Evolutionary conservation across 2,329 filamentous ascomycete genomes (phyloP), one percentile per base, ranked within the genome.

Genomic region (Chlorencoelia australis): DNA sequence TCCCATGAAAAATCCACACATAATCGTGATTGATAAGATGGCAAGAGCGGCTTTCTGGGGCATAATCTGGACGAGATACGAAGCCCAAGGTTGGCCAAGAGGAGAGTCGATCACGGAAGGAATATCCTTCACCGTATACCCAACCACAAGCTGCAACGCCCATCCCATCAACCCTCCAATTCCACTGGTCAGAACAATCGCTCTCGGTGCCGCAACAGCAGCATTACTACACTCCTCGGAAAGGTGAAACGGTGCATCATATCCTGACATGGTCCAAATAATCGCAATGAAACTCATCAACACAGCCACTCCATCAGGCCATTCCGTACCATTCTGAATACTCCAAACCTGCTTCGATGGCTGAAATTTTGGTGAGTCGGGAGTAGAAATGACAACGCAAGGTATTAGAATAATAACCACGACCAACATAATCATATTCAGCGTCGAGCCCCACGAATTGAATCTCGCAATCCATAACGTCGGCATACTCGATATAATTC

Each of bases 141-240:
- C 76, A 21, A 79, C 74, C 1, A 83, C 75, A 7, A 83, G 64
- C 53, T 84, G 80, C n/a, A 86, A 59, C 47, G 81, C 74, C 74
- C 79, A 86, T 30, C 81, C 81, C 43, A 81, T 66, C 2, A 79
- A 43, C 2, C 79, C 79, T 5, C 81, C 81, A 2, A 78, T 64
- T 2, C 62, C 71, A 1, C 75, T 75, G 0, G 81, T 85, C 52
- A 84, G 63, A 24, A 83, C 72, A 35, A 85, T 86, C 6, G 80
- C 80, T 9, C 80, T 71, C 0, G 80, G 80, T 7, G 77, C 72
- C 19, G 81, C 79, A 30, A 84, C 60, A 46, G 72, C 75, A 18
- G 81, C 80, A 47, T 85, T 85, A 41, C 74, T 77, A 57, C 80
- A 85, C 57, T 86, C 80, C 52, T 86, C 80, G 3, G 75, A 70